Evolutionary conservation across 1,139 yeast genomes (phyloP), one percentile per base, ranked within the genome.

Genomic region (Citeromyces hawaiiensis): DNA sequence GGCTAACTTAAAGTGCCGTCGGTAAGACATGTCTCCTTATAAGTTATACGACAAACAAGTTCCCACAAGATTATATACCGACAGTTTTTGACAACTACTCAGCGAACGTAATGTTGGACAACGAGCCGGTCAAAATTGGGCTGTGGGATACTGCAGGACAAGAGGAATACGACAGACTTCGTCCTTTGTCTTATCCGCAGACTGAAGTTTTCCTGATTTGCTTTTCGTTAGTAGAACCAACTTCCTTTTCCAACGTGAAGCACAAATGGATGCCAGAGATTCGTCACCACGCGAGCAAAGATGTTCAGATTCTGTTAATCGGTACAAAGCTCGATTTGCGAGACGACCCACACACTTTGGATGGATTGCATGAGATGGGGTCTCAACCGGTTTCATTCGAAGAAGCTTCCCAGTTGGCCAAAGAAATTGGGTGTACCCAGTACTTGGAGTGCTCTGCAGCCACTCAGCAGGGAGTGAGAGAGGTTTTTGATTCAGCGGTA

Each of bases 71-170:
- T 60, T 88, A 88, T 58, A 85, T 88, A 45, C 97, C 97, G 41
- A 88, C 97, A 0, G 59, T 55, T 9, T 85, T 85, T 55, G 95
- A 86, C 55, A 85, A 86, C 61, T 86, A 86, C 57, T 75, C 94
- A 4, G 93, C 95, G 15, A 81, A 83, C 38, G 88, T 87, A 30
- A 76, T 83, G 72, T 81, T 80, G 33, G 91, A 82, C 51, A 83
- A 83, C 36, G 86, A 79, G 51, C 81, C 82, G 40, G 79, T 83
- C 50, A 83, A 83, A 52, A 66, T 87, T 39, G 94, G 94, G 18
- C 68, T 87, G 40, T 87, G 96, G 95, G 96, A 87, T 70, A 87
- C 96, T n/a, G 96, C 96, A 7, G 96, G 96, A 23, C 96, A 87
- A 60, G 83, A 83, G n/a, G n/a, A n/a, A n/a, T n/a, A n/a, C n/a